Conservation (phyloP, 192 early-diverging fungal species). For the Coemansia sp. region DNA sequence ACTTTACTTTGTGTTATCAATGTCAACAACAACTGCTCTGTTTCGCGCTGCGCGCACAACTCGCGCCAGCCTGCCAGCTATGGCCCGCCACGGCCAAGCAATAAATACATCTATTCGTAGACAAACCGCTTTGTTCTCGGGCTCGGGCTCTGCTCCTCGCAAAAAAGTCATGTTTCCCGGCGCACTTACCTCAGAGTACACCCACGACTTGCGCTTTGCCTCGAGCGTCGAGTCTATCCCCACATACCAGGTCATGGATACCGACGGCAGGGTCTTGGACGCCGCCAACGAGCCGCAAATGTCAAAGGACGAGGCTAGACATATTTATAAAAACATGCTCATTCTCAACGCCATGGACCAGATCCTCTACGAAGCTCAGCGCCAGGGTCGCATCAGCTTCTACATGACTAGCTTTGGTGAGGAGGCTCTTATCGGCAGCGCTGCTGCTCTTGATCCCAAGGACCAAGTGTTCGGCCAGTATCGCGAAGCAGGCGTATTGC, state of each 20-base stretch:
- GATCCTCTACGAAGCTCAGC: conserved; percentile 96
- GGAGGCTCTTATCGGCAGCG: conserved; percentile 92
- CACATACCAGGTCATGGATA: conserved; percentile 95
- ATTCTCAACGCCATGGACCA: conserved; percentile 90
- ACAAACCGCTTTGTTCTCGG: conserved; percentile 19
- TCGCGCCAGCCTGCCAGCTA: background rate
- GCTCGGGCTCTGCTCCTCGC: conserved; percentile 18
- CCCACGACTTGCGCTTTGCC: conserved; percentile 65
- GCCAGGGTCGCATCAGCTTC: conserved; percentile 97
- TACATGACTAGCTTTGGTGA: conserved; percentile 99
- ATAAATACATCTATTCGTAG: background rate
- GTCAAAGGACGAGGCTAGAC: conserved; percentile 69
- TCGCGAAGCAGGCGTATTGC: conserved; percentile 90
- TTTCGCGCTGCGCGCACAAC: background rate
- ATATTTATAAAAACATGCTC: conserved; percentile 93
- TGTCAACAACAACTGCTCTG: conserved; percentile 1
- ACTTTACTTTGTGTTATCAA: background rate
- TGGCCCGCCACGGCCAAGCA: background rate
- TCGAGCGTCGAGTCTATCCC: conserved; percentile 72
- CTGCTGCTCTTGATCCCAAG: conserved; percentile 80
- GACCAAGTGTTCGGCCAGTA: conserved; percentile 99
- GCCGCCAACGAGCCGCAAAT: conserved; percentile 67
- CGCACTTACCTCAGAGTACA: conserved; percentile 65
- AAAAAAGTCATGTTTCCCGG: conserved; percentile 72
- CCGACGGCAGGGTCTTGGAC: conserved; percentile 76